Percentiles rank a stretch among this genome's conserved stretches.
These are phyloP conservation scores for Celoporthe dispersa DNA, from an alignment of 2,329 filamentous ascomycete genomes.

Conservation along the genomic window DNA sequence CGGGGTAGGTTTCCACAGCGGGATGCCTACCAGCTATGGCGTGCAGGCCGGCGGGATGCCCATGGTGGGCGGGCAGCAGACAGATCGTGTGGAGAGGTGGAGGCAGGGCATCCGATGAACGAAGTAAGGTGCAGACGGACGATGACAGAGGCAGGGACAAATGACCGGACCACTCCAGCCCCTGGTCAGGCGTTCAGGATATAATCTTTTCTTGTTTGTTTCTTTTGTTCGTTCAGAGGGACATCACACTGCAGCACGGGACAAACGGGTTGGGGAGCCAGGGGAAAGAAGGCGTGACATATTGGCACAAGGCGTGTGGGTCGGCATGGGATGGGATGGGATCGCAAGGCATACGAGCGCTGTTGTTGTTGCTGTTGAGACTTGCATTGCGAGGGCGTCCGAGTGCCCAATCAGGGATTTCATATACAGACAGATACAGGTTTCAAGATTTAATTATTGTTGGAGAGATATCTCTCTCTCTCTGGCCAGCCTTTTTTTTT, in stretches of 20 bases:
- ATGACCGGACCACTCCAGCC: neutral
- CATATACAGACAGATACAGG: constrained; percentile 8
- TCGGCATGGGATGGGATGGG: neutral
- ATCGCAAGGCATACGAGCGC: constrained; percentile 22
- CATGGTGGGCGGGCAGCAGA: constrained; percentile 31
- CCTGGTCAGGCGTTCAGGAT: neutral
- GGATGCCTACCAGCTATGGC: constrained; percentile 29
- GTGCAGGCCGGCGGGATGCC: constrained; percentile 30
- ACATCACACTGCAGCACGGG: neutral
- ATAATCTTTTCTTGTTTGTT: neutral
- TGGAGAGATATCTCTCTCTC: neutral
- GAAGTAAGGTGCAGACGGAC: neutral
- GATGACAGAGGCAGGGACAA: neutral
- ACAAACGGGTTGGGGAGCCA: neutral
- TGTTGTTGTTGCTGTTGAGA: constrained; percentile 15
- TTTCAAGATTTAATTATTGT: constrained; percentile 3
- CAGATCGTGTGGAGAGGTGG: constrained; percentile 42
- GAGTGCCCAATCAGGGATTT: neutral
- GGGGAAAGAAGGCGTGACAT: neutral
- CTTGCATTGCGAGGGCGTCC: constrained; percentile 28
- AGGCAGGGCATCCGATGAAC: constrained; percentile 36
- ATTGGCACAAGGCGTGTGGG: neutral
- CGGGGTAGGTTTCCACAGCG: constrained; percentile 20
- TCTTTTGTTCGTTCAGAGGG: neutral
- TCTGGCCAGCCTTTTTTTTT: neutral